These are phyloP conservation scores for Tylopilus sp. DNA, from an alignment of 1,284 basidiomycete species.

Conservation along the genomic window DNA sequence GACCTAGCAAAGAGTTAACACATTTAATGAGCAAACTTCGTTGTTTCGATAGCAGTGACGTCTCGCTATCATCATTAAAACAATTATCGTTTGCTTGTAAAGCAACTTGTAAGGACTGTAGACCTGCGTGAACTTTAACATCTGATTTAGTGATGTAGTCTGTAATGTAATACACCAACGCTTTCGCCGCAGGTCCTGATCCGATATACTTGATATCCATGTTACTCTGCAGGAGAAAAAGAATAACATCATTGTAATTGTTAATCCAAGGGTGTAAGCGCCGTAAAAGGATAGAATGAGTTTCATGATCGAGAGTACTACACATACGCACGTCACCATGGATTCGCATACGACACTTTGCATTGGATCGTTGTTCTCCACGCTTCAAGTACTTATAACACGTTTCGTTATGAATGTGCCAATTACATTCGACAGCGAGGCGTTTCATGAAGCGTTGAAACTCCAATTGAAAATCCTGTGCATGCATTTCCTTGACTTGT, in stretches of 20 bases:
- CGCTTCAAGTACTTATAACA: background rate
- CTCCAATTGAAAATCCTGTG: too few relatives aligned
- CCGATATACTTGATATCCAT: background rate
- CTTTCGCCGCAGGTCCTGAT: background rate
- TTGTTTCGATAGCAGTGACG: too few relatives aligned
- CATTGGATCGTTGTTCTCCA: background rate
- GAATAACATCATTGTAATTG: background rate
- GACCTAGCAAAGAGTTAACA: background rate
- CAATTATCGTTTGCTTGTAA: too few relatives aligned
- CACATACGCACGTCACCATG: too few relatives aligned
- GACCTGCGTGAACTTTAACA: too few relatives aligned
- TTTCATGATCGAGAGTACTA: background rate
- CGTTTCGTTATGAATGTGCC: background rate
- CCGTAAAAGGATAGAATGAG: background rate
- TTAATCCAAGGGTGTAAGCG: background rate
- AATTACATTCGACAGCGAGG: background rate
- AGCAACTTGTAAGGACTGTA: too few relatives aligned
- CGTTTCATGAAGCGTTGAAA: too few relatives aligned
- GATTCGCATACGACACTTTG: background rate
- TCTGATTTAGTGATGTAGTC: background rate
- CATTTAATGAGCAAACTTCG: too few relatives aligned
- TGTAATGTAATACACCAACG: background rate
- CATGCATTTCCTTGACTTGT: too few relatives aligned
- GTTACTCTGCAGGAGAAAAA: background rate
- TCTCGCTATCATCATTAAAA: too few relatives aligned